Conservation (phyloP, 495 filamentous ascomycete species). For the Letharia lupina region DNA sequence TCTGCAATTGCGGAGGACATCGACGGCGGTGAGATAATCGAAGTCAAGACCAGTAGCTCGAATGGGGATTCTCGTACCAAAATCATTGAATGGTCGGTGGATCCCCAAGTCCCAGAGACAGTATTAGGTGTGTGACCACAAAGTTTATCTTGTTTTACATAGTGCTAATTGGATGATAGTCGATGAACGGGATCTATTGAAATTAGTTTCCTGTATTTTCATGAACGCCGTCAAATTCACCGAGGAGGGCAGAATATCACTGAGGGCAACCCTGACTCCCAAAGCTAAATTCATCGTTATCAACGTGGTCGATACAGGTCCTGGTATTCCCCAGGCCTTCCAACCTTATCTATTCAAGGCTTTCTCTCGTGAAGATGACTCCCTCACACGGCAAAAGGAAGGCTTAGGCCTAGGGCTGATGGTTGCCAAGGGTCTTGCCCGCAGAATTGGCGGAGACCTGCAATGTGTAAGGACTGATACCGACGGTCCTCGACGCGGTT, state of each 20-base stretch:
- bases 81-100: conserved; percentile 60
- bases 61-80: conserved; percentile 52
- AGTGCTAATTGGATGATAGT: conserved; percentile 30
- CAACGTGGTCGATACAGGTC: conserved; percentile 59
- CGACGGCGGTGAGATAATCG: conserved; percentile 57
- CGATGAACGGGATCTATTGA: conserved; percentile 65
- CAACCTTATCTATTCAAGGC: conserved; percentile 66
- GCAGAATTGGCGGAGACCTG: conserved; percentile 69
- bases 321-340: conserved; percentile 64
- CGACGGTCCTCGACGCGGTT: conserved; percentile 55
- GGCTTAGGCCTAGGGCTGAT: conserved; percentile 67
- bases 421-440: conserved; percentile 66
- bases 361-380: conserved; percentile 64
- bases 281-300: conserved; percentile 51
- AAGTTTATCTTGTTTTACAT: neutral
- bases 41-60: conserved; percentile 50
- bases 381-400: conserved; percentile 62
- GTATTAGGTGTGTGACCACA: conserved; percentile 43
- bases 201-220: conserved; percentile 64
- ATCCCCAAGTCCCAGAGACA: conserved; percentile 54
- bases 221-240: conserved; percentile 79
- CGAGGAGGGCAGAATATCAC: conserved; percentile 54
- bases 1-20: conserved; percentile 53
- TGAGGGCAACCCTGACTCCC: conserved; percentile 46
- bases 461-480: conserved; percentile 61